A percentile compares a stretch with the other conserved stretches of the same genome.
phyloP scores from a whole-genome alignment of 177 flowering plant species.

The Vitis hybrid region DNA sequence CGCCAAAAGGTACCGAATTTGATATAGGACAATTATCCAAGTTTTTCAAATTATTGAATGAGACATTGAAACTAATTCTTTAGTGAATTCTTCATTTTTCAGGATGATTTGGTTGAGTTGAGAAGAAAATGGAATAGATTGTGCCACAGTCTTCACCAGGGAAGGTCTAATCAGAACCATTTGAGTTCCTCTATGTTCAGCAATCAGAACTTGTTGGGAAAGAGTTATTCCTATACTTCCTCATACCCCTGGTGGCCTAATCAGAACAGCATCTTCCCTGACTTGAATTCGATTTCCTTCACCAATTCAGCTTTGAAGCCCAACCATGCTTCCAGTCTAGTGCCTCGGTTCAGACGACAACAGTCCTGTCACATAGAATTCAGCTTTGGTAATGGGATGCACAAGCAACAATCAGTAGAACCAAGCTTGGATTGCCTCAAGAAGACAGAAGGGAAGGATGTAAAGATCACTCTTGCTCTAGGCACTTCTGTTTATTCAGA shows the following conservation, averaged over 20 bases:
- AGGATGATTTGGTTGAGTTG: constrained; percentile 64
- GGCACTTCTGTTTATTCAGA: constrained; percentile 46
- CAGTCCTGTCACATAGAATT: constrained; percentile 56
- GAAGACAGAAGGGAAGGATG: constrained; percentile 45
- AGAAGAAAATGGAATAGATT: constrained; percentile 68
- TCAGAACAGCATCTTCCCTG: constrained; percentile 30
- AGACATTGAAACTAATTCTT: neutral
- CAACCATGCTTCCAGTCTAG: constrained; percentile 5
- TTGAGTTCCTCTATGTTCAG: constrained; percentile 20
- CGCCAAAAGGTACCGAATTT: constrained; percentile 46
- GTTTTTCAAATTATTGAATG: neutral
- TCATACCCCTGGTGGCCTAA: constrained; percentile 51
- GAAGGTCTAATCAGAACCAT: constrained; percentile 29
- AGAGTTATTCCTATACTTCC: constrained; percentile 25
- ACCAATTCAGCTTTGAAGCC: constrained; percentile 26
- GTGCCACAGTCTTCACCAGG: constrained; percentile 60
- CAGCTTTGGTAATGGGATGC: constrained; percentile 29
- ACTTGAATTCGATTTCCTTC: constrained; percentile 48
- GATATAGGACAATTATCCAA: neutral
- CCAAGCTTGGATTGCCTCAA: constrained; percentile 55
- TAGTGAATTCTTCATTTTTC: constrained; percentile 10
- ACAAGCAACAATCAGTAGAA: constrained; percentile 21
- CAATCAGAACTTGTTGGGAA: constrained; percentile 31
- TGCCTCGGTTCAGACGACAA: constrained; percentile 47
- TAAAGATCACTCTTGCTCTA: constrained; percentile 68